These are phyloP conservation scores for Microascus cirrosus DNA, from an alignment of 2,329 filamentous ascomycete genomes.

Conservation along the genomic window DNA sequence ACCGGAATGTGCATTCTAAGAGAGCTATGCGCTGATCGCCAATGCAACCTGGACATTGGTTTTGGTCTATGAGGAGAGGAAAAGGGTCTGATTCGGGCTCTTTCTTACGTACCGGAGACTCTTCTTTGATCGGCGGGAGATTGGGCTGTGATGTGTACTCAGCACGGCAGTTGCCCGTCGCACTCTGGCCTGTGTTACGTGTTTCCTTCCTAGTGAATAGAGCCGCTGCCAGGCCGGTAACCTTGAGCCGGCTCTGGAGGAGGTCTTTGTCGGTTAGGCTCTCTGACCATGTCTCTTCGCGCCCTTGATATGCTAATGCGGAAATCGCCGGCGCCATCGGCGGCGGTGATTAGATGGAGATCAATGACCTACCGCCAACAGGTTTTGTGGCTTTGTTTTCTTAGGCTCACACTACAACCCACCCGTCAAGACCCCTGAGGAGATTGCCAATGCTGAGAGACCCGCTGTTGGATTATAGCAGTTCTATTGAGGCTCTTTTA, in stretches of 20 bases:
- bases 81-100: conserved; percentile 7
- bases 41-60: conserved; percentile 11
- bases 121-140: background rate
- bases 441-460: too few species aligned
- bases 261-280: conserved; percentile 8
- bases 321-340: too few species aligned
- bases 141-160: background rate
- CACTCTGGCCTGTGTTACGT: background rate
- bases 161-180: background rate
- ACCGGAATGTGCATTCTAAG: conserved; percentile 9
- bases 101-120: background rate
- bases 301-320: too few species aligned
- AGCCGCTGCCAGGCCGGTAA: conserved; percentile 10
- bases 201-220: conserved; percentile 12
- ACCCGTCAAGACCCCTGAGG: too few species aligned
- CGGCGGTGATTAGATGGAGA: too few species aligned
- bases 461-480: too few species aligned
- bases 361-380: too few species aligned
- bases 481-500: too few species aligned
- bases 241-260: conserved; percentile 8
- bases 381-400: too few species aligned
- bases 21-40: conserved; percentile 7
- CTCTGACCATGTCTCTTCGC: too few species aligned
- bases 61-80: conserved; percentile 10
- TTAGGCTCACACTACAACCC: too few species aligned